These are phyloP conservation scores for Pichia inconspicua DNA, from an alignment of 1,139 yeast species.

Conservation along the genomic window DNA sequence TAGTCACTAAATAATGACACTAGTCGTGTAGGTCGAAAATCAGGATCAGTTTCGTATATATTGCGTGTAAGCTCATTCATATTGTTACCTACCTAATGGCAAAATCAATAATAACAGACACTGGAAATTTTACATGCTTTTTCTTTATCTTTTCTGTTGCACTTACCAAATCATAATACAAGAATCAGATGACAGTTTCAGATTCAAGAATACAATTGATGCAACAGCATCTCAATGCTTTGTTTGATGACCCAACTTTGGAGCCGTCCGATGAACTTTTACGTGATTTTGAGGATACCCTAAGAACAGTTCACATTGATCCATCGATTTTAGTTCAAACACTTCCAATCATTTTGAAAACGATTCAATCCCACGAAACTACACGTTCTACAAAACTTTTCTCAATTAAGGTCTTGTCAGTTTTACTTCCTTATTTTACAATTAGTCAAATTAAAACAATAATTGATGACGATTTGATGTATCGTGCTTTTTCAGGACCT, in stretches of 20 bases:
- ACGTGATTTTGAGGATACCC: conserved; percentile 13
- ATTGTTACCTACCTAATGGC: background rate
- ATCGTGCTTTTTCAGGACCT: conserved; percentile 19
- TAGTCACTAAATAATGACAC: conserved; percentile 63
- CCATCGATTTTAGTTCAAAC: conserved; percentile 13
- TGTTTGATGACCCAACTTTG: conserved; percentile 6
- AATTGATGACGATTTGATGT: conserved; percentile 18
- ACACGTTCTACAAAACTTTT: conserved; percentile 15
- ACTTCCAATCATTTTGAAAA: conserved; percentile 16
- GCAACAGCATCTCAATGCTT: conserved; percentile 15
- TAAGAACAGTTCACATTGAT: conserved; percentile 13
- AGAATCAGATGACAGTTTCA: conserved; percentile 10
- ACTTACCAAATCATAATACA: background rate
- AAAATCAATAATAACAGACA: too few relatives aligned
- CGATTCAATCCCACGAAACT: conserved; percentile 20
- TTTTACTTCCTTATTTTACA: conserved; percentile 19
- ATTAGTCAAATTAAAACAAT: conserved; percentile 19
- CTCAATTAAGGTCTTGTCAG: conserved; percentile 18
- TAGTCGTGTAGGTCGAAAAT: conserved; percentile 33
- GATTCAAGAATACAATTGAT: conserved; percentile 20
- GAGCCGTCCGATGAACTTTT: conserved; percentile 15
- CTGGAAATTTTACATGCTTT: background rate
- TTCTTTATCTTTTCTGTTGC: too few relatives aligned
- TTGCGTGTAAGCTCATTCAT: background rate
- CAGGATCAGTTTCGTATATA: conserved; percentile 4